Evolutionary conservation across 2,329 filamentous ascomycete species (phyloP).

Genomic region (Balansia obtecta): DNA sequence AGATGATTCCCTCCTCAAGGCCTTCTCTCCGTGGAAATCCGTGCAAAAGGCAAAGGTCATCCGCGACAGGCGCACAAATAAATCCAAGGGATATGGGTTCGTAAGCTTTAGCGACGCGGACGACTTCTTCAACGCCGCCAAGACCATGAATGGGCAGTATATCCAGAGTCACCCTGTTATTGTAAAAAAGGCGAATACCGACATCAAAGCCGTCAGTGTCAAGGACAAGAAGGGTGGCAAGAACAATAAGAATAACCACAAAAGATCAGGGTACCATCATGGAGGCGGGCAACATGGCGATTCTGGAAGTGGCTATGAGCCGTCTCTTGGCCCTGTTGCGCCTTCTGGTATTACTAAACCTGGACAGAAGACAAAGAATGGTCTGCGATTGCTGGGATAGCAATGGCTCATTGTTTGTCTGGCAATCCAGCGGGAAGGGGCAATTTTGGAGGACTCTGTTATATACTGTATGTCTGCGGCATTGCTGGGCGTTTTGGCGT

Average conservation of each 20-base stretch:
- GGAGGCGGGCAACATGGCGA: conserved; percentile 17
- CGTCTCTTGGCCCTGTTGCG: conserved; percentile 34
- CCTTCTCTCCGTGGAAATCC: conserved; percentile 77
- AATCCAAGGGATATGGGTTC: conserved; percentile 93
- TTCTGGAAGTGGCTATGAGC: conserved; percentile 30
- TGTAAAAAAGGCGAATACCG: conserved; percentile 78
- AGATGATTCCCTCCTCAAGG: conserved; percentile 88
- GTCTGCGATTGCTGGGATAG: conserved; percentile 46
- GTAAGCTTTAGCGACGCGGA: conserved; percentile 92
- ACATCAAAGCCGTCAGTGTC: conserved; percentile 67
- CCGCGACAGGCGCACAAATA: conserved; percentile 88
- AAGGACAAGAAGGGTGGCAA: conserved; percentile 40
- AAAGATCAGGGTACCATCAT: conserved; percentile 15
- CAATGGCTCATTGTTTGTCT: conserved; percentile 7
- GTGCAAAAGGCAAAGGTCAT: conserved; percentile 89
- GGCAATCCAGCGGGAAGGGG: neutral
- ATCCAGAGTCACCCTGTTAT: conserved; percentile 93
- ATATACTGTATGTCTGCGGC: neutral
- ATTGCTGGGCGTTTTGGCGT: neutral
- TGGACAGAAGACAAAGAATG: conserved; percentile 56
- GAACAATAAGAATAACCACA: conserved; percentile 25
- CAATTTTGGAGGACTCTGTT: neutral
- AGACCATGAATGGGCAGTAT: conserved; percentile 98
- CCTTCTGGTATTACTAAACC: conserved; percentile 46
- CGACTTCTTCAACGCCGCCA: conserved; percentile 90